Evolutionary conservation across 768 basidiomycete genomes (phyloP).

Genomic region (Tricholoma terreum): DNA sequence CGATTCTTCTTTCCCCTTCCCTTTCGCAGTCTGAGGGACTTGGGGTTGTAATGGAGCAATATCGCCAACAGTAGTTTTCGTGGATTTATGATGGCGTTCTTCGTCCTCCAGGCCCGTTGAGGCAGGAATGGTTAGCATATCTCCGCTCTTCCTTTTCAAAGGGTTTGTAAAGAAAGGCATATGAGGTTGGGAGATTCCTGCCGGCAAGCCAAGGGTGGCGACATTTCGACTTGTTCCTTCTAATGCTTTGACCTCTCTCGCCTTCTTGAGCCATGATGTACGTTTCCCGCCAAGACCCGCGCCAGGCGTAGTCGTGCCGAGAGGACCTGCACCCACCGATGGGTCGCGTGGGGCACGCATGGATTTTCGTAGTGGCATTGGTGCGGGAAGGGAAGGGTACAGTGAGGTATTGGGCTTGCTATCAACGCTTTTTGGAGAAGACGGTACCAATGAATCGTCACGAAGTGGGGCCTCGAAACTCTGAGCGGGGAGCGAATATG

Average conservation of each 20-base stretch:
- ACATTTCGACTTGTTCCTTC: slow-evolving; percentile 48
- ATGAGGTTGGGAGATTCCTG: slow-evolving; percentile 8
- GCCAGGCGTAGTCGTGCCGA: slow-evolving; percentile 41
- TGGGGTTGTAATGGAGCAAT: slow-evolving; percentile 23
- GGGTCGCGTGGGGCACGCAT: slow-evolving; percentile 49
- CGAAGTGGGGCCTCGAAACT: slow-evolving; percentile 31
- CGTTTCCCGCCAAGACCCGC: slow-evolving; percentile 52
- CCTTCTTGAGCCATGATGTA: slow-evolving; percentile 80
- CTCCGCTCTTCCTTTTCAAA: slow-evolving; percentile 68
- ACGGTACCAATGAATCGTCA: slow-evolving; percentile 24
- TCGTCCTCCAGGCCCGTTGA: slow-evolving; percentile 30
- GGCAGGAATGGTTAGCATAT: slow-evolving; percentile 28
- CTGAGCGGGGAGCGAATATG: slow-evolving; percentile 12
- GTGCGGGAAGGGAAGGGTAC: slow-evolving; percentile 66
- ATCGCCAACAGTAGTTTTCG: slow-evolving; percentile 42
- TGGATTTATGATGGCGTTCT: slow-evolving; percentile 45
- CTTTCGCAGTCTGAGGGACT: background rate
- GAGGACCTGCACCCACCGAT: slow-evolving; percentile 25
- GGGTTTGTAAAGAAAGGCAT: slow-evolving; percentile 17
- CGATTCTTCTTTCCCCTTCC: slow-evolving; percentile 1
- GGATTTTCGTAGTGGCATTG: slow-evolving; percentile 68
- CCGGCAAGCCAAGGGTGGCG: slow-evolving; percentile 3
- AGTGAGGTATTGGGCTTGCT: slow-evolving; percentile 41
- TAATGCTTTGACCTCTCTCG: slow-evolving; percentile 66
- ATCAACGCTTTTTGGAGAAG: slow-evolving; percentile 18